phyloP scores from a whole-genome alignment of 345 rosid species.

The Tarenaya hassleriana region DNA sequence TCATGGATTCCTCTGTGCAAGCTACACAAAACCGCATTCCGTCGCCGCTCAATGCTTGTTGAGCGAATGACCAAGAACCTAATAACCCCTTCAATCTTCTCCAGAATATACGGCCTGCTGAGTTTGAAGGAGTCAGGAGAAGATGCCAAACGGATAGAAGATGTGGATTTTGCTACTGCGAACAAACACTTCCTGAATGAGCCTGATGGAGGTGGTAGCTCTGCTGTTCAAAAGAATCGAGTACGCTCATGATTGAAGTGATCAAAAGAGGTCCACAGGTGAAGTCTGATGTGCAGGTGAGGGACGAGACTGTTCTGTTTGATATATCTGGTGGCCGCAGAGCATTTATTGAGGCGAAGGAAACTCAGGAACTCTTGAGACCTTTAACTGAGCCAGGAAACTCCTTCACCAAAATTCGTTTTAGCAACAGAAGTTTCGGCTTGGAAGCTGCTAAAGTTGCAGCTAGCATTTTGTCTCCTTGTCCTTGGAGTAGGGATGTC shows the following conservation, averaged over 20 bases:
- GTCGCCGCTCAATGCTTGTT: slow-evolving; percentile 60
- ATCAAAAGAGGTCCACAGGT: slow-evolving; percentile 63
- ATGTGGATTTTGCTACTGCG: slow-evolving; percentile 53
- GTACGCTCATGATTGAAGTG: slow-evolving; percentile 71
- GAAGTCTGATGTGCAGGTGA: slow-evolving; percentile 31
- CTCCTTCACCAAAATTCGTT: slow-evolving; percentile 54
- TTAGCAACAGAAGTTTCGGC: slow-evolving; percentile 87
- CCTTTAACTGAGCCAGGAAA: slow-evolving; percentile 53
- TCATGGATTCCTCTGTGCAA: slow-evolving; percentile 47
- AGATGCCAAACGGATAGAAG: slow-evolving; percentile 71
- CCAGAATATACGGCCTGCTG: slow-evolving; percentile 68
- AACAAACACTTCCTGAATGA: slow-evolving; percentile 63
- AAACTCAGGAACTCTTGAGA: slow-evolving; percentile 58
- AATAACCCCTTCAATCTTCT: slow-evolving; percentile 61
- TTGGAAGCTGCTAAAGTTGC: slow-evolving; percentile 72
- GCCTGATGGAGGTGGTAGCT: slow-evolving; percentile 87
- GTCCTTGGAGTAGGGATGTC: no score
- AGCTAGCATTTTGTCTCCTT: slow-evolving; percentile 44
- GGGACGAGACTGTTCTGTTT: slow-evolving; percentile 35
- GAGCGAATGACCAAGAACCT: slow-evolving; percentile 73
- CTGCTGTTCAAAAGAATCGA: slow-evolving; percentile 87
- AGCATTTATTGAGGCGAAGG: slow-evolving; percentile 69
- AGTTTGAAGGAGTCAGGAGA: slow-evolving; percentile 61
- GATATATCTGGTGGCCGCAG: slow-evolving; percentile 73
- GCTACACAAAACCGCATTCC: slow-evolving; percentile 35